Evolutionary conservation across 441 rosid species (phyloP).

Genomic region (Corymbia calophylla): DNA sequence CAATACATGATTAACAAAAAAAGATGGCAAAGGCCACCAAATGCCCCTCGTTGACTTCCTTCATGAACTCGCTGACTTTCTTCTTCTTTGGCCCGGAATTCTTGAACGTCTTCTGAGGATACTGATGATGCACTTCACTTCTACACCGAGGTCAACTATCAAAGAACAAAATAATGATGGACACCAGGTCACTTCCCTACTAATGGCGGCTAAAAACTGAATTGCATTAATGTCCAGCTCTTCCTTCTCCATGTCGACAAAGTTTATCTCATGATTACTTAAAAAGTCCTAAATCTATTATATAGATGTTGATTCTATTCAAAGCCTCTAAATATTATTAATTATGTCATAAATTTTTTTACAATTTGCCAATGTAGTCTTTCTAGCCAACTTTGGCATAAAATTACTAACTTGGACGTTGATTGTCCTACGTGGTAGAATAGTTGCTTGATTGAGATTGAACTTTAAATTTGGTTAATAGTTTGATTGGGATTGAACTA

Average conservation of each 20-base stretch:
- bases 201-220: accelerated
- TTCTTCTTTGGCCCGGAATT: neutral
- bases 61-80: neutral
- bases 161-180: neutral
- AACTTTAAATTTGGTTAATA: too few species aligned
- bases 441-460: too few species aligned
- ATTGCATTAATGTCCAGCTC: neutral
- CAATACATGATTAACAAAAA: too few species aligned
- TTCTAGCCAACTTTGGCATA: too few species aligned
- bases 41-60: neutral
- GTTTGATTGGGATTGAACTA: neutral
- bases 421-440: too few species aligned
- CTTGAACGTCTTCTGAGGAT: neutral
- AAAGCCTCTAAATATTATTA: too few species aligned
- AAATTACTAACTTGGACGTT: too few species aligned
- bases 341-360: too few species aligned
- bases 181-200: neutral
- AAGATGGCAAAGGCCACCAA: neutral
- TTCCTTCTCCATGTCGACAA: neutral
- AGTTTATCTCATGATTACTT: accelerated
- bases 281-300: too few species aligned
- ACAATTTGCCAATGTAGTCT: too few species aligned
- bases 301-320: accelerated
- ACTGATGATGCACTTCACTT: accelerated
- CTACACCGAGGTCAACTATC: neutral